These are phyloP conservation scores for Danielia reshetovae DNA, from an alignment of 805 yeast genomes.

Conservation along the genomic window DNA sequence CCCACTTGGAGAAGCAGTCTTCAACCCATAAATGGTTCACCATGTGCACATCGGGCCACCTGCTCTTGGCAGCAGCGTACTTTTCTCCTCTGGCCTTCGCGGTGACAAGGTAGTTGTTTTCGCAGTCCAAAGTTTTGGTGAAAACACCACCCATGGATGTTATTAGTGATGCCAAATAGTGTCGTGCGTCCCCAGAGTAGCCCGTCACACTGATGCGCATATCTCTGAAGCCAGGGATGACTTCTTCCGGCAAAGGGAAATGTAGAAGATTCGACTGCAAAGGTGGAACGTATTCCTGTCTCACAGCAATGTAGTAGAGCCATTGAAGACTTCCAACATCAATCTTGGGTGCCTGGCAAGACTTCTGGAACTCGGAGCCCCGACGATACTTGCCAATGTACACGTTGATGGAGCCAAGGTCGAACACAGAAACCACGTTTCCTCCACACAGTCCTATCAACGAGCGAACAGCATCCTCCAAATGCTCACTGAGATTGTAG, in stretches of 20 bases:
- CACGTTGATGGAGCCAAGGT: slow-evolving; percentile 21
- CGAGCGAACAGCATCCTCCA: slow-evolving; percentile 34
- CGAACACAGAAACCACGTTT: slow-evolving; percentile 24
- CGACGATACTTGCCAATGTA: slow-evolving; percentile 62
- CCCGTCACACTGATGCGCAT: slow-evolving; percentile 67
- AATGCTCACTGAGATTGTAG: slow-evolving; percentile 46
- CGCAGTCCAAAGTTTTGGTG: slow-evolving; percentile 59
- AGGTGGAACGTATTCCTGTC: slow-evolving; percentile 55
- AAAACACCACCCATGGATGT: slow-evolving; percentile 71
- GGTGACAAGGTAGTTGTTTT: slow-evolving; percentile 70
- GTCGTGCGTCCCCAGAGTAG: slow-evolving; percentile 80
- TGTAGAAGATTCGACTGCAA: slow-evolving; percentile 52
- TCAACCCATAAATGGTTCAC: slow-evolving; percentile 90
- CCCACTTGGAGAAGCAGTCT: slow-evolving; percentile 65
- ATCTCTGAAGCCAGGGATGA: slow-evolving; percentile 52
- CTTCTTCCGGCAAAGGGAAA: slow-evolving; percentile 58
- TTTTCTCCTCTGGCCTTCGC: slow-evolving; percentile 69
- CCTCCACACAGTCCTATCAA: slow-evolving; percentile 59
- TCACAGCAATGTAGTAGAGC: slow-evolving; percentile 65
- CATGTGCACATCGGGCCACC: slow-evolving; percentile 57
- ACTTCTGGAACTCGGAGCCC: slow-evolving; percentile 51
- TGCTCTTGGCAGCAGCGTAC: slow-evolving; percentile 58
- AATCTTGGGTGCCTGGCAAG: slow-evolving; percentile 40
- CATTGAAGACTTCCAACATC: slow-evolving; percentile 64
- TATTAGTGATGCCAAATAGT: slow-evolving; percentile 62